phyloP scores from a whole-genome alignment of 202 grass and related monocot species.

The Setaria italica region DNA sequence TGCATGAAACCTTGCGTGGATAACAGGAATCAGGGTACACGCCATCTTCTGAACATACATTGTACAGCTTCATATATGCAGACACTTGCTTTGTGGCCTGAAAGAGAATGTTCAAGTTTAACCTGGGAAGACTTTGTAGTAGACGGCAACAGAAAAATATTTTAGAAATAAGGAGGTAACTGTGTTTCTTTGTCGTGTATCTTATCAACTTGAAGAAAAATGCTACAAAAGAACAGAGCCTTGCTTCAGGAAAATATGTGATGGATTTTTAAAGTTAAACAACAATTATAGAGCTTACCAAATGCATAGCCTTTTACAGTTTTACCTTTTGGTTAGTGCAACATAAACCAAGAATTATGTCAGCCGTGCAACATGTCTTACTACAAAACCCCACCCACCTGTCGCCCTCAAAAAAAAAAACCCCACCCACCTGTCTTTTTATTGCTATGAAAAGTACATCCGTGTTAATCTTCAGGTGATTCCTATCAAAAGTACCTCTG shows the following conservation, averaged over 20 bases:
- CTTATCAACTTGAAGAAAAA: too few species aligned
- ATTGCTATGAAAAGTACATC: too few species aligned
- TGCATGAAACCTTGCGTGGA: background rate
- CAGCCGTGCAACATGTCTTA: background rate
- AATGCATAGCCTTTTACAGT: too few species aligned
- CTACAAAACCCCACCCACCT: too few species aligned
- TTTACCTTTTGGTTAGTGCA: background rate
- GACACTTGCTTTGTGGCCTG: background rate
- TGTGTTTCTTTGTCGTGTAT: background rate
- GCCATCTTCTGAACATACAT: background rate
- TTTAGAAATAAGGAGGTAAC: background rate
- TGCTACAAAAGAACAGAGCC: background rate
- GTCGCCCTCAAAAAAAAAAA: too few species aligned
- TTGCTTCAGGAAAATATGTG: background rate
- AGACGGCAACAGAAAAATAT: background rate
- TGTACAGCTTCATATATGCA: background rate
- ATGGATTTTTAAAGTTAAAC: background rate
- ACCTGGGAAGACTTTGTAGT: background rate
- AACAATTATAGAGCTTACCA: background rate
- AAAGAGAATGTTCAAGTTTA: background rate
- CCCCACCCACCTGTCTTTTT: too few species aligned
- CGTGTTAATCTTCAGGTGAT: too few species aligned
- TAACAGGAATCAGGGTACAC: too few species aligned
- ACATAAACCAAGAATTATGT: background rate
- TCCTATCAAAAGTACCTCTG: too few species aligned